Evolutionary conservation across 805 yeast species (phyloP).

Genomic region (Suhomyces vadensis): DNA sequence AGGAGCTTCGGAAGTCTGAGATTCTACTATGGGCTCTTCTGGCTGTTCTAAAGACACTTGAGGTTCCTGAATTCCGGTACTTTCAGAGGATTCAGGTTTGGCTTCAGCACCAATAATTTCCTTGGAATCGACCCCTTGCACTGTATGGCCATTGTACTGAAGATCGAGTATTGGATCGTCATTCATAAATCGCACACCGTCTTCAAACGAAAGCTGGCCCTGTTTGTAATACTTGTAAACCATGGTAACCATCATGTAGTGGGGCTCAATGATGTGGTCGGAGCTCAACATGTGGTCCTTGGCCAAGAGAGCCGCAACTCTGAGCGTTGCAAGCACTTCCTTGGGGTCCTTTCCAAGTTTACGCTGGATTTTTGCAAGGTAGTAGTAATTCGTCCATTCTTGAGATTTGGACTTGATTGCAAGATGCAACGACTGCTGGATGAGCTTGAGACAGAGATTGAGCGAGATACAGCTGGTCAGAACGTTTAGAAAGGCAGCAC

Average conservation of each 20-base stretch:
- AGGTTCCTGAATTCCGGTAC: too few species aligned
- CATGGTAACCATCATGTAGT: slow-evolving; percentile 60
- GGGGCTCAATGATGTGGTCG: slow-evolving; percentile 76
- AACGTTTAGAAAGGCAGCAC: slow-evolving; percentile 27
- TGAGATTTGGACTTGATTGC: slow-evolving; percentile 45
- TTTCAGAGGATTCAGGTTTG: too few species aligned
- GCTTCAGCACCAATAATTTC: too few species aligned
- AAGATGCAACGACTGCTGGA: slow-evolving; percentile 45
- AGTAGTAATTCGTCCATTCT: slow-evolving; percentile 65
- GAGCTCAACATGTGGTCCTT: slow-evolving; percentile 35
- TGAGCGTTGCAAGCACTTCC: slow-evolving; percentile 41
- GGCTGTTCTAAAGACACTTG: too few species aligned
- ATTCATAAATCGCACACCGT: slow-evolving; percentile 43
- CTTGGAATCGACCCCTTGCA: not conserved
- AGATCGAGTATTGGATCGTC: slow-evolving; percentile 32
- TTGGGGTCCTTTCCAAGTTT: slow-evolving; percentile 43
- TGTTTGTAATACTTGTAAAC: slow-evolving; percentile 54
- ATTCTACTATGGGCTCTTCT: too few species aligned
- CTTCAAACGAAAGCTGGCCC: slow-evolving; percentile 31
- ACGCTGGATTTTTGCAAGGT: slow-evolving; percentile 56
- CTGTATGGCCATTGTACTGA: not conserved
- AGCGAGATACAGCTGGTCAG: slow-evolving; percentile 22
- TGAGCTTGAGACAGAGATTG: slow-evolving; percentile 36
- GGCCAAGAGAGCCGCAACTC: slow-evolving; percentile 48
- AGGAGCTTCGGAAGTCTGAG: too few species aligned